Conservation (phyloP, 2,329 filamentous ascomycete genomes). For the Penicillium sp. region DNA sequence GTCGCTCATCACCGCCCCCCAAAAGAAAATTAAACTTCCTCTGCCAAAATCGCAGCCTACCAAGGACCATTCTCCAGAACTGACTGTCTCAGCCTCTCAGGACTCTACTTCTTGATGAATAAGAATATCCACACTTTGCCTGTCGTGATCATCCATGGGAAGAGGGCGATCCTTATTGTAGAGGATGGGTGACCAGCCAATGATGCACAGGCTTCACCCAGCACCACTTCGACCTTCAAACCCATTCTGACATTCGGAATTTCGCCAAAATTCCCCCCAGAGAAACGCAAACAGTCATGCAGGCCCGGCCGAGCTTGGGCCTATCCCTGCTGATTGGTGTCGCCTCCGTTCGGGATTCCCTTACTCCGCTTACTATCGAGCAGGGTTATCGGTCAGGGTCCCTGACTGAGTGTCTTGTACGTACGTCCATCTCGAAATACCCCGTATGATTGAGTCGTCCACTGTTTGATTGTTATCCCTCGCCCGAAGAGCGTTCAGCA, state of each 20-base stretch:
- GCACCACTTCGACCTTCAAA: background rate
- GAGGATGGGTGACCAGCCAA: slow-evolving; percentile 6
- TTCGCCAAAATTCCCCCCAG: background rate
- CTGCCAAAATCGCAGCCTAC: background rate
- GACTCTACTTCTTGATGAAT: background rate
- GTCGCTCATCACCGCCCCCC: background rate
- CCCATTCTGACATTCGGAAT: background rate
- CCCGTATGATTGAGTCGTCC: background rate
- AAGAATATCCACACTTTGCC: background rate
- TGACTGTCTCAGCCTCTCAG: background rate
- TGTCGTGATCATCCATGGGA: slow-evolving; percentile 2
- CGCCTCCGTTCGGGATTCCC: background rate
- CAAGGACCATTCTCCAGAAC: background rate
- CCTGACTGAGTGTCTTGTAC: background rate
- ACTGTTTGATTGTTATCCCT: background rate
- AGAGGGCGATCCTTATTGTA: slow-evolving; percentile 4
- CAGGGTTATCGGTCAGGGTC: background rate
- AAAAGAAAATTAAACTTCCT: background rate
- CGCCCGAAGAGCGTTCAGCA: background rate
- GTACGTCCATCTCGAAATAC: background rate
- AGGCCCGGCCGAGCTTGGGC: background rate
- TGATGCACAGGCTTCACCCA: background rate
- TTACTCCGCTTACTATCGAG: background rate
- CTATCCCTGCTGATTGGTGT: background rate
- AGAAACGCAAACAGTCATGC: background rate